Base-by-base conservation (phyloP, 352 stramenopile genomes). In the Phytopythium sindhum region DNA sequence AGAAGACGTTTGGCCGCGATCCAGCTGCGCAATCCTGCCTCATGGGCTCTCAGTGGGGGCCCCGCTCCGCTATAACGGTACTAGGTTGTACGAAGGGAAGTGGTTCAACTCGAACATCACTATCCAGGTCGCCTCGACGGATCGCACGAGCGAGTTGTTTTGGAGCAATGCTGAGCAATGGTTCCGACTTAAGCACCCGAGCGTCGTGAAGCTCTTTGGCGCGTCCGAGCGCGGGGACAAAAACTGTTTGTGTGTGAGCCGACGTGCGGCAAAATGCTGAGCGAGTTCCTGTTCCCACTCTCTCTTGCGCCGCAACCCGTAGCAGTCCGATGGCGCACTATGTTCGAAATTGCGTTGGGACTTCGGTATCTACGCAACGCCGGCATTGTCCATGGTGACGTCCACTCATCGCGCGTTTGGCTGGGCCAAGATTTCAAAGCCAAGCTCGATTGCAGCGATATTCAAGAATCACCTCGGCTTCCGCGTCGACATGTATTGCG, bases 181-280 rank as follows among this genome's bases (percentile, higher is more conserved):
- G 47, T 53, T 33, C 6, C 6, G 14, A 15, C 47, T 53, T 4
- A 53, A 53, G 1, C 47, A 53, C 28, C 47, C 47, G 11, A 53
- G 31, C 28, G 17, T 53, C 47, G n/a, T 53, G n/a, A 53, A 31
- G n/a, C 47, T 53, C 6, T 53, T 53, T 28, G 47, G n/a, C 11
- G 47, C 28, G 19, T 53, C n/a, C 3, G 28, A 53, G 28, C 4
- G 28, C 7, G n/a, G 17, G 11, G 47, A 9, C 2, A 53, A 33
- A 12, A 29, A 29, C n/a, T 53, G 47, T 15, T 53, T 6, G 47
- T 53, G 47, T 53, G 47, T 53, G 47, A 53, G 14, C n/a, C 47
- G 5, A 5, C 31, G n/a, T 15, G 47, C 19, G 14, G n/a, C 2
- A 23, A 53, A 12, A 29, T n/a, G 28, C 47, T 53, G 11, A 5